phyloP scores from a whole-genome alignment of 75 land plant species.

The Selaginella tamariscina region DNA sequence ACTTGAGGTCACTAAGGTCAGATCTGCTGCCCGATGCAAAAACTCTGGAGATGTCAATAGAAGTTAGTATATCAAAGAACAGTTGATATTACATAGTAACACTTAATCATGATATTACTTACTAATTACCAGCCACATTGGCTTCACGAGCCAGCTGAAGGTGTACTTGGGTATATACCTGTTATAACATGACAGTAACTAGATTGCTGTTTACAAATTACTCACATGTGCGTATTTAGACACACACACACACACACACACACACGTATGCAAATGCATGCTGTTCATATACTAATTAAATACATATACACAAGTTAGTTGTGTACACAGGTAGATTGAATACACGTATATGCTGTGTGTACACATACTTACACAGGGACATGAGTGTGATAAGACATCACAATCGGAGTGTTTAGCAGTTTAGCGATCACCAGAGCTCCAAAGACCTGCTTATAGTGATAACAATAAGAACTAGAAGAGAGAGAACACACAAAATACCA shows the following conservation, averaged over 20 bases:
- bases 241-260: too few species aligned
- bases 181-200: too few species aligned
- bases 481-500: slow-evolving; percentile 40
- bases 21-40: slow-evolving; percentile 96
- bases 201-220: too few species aligned
- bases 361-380: slow-evolving; percentile 93
- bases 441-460: slow-evolving; percentile 45
- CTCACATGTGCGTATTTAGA: too few species aligned
- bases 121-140: slow-evolving; percentile 98
- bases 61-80: neutral
- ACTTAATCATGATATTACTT: slow-evolving; percentile 20
- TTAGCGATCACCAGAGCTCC: slow-evolving; percentile 94
- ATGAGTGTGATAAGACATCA: slow-evolving; percentile 98
- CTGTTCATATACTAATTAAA: too few species aligned
- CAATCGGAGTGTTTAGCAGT: slow-evolving; percentile 68
- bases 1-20: slow-evolving; percentile 90
- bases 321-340: too few species aligned
- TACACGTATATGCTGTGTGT: too few species aligned
- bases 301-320: too few species aligned
- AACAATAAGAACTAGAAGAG: neutral
- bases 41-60: slow-evolving; percentile 42
- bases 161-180: slow-evolving; percentile 99
- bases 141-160: slow-evolving; percentile 97
- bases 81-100: neutral
- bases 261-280: too few species aligned